Conservation (phyloP, 192 early-diverging fungal species). For the Linnemannia exigua region DNA sequence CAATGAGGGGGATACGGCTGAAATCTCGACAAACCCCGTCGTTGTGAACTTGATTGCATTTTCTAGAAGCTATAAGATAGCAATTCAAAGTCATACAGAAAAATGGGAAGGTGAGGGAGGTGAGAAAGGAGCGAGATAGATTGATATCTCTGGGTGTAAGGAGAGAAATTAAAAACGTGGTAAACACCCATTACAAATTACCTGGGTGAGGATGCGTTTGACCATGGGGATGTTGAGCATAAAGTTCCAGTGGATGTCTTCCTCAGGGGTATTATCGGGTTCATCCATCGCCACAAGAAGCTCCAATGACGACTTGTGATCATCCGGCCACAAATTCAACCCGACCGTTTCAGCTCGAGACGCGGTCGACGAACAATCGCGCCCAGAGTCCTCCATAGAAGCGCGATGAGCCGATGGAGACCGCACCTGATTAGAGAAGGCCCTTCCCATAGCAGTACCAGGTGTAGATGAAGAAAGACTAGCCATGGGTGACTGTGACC, state of each 20-base stretch:
- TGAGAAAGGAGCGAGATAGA: background rate
- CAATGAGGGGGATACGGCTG: constrained; percentile 36
- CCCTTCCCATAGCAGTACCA: background rate
- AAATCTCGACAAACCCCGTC: constrained; percentile 63
- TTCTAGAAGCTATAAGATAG: constrained; percentile 21
- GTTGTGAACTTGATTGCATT: constrained; percentile 69
- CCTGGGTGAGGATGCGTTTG: constrained; percentile 41
- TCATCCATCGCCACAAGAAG: constrained; percentile 34
- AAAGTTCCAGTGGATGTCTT: constrained; percentile 30
- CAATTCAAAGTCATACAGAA: background rate
- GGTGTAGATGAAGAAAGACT: constrained; percentile 10
- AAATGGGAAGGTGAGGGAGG: background rate
- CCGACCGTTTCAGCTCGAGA: background rate
- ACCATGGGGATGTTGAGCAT: constrained; percentile 20
- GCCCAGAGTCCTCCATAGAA: background rate
- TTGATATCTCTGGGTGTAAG: background rate
- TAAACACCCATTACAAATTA: background rate
- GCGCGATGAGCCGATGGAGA: background rate
- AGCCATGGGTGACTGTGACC: constrained; percentile 8
- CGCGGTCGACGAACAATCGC: background rate
- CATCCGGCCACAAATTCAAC: background rate
- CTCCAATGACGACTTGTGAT: constrained; percentile 15
- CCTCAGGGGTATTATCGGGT: constrained; percentile 5
- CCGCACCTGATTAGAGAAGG: background rate
- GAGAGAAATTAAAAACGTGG: background rate